These are phyloP conservation scores for Fusarium sp. DNA, from an alignment of 2,329 filamentous ascomycete genomes.

Conservation along the genomic window DNA sequence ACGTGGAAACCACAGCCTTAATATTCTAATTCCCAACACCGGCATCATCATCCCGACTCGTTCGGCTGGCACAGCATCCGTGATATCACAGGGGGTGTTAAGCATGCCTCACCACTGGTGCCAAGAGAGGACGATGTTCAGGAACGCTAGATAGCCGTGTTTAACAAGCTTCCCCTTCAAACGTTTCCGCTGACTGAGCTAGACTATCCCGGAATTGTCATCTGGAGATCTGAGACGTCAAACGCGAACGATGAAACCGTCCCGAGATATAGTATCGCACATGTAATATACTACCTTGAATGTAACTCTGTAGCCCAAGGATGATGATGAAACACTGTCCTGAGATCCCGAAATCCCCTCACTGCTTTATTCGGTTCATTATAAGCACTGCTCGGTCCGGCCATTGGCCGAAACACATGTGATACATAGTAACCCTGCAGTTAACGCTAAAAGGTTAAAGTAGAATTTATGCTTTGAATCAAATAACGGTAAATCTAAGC, in stretches of 20 bases:
- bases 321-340: constrained; percentile 24
- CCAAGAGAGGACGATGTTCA: constrained; percentile 30
- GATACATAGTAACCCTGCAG: constrained; percentile 23
- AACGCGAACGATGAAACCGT: constrained; percentile 29
- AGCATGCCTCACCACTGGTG: constrained; percentile 28
- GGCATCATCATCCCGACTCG: constrained; percentile 18
- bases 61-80: constrained; percentile 34
- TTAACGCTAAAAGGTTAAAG: constrained; percentile 3
- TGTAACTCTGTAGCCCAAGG: constrained; percentile 18
- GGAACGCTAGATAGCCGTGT: constrained; percentile 33
- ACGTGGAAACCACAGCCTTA: constrained; percentile 4
- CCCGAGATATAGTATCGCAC: constrained; percentile 11
- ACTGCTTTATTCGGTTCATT: background rate
- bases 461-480: background rate
- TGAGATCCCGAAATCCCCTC: constrained; percentile 12
- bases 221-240: constrained; percentile 28
- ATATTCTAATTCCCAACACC: constrained; percentile 13
- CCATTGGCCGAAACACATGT: constrained; percentile 26
- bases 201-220: constrained; percentile 13
- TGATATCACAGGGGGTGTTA: constrained; percentile 24
- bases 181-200: constrained; percentile 18
- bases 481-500: background rate
- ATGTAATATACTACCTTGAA: background rate
- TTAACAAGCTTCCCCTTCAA: constrained; percentile 27
- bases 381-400: constrained; percentile 14